Base-by-base conservation (phyloP, 495 filamentous ascomycete genomes). In the Talaromyces adpressus region DNA sequence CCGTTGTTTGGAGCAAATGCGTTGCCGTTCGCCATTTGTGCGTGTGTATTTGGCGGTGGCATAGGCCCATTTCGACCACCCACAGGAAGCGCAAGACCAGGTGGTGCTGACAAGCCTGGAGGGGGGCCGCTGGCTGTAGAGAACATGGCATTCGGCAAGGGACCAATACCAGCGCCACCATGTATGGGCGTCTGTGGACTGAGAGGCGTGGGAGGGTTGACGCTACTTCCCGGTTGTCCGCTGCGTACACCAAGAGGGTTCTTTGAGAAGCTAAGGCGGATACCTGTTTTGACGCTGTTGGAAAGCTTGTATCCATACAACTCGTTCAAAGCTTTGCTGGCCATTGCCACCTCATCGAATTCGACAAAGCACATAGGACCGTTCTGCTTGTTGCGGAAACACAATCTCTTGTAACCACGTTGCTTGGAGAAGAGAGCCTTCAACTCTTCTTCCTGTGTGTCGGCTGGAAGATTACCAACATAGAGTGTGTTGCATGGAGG, bases 341-440 rank as follows among this genome's bases (percentile, higher is more conserved):
- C 94, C 70, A 92, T 94, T 23, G 89, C 88, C 49, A 97, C 85
- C 71, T 98, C 93, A 68, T 98, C 94, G 71, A 98, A 98, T 73
- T 98, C 95, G 47, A 98, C 94, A 69, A 98, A 98, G 70, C 94
- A 98, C 95, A 98, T 98, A 12, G 95, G 94, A 0, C 95, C 95
- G 69, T 98, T 96, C 66, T 93, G 90, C 76, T 98, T 98, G 59
- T 93, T 96, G n/a, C 95, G 85, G 78, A 97, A 96, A 69, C 92
- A 97, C 4, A 98, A 87, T 41, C 94, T 83, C 78, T 96, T 98
- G 74, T 98, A 98, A 16, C 94, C 94, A 36, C 93, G 90, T 67
- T 95, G 91, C 73, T 93, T 94, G 51, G 88, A 92, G 71, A 98
- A 98, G 72, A 98, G 83, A 14, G 89, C 88, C 74, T 98, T 98